Base-by-base conservation (phyloP, 345 rosid genomes). In the Eucalyptus coolabah region DNA sequence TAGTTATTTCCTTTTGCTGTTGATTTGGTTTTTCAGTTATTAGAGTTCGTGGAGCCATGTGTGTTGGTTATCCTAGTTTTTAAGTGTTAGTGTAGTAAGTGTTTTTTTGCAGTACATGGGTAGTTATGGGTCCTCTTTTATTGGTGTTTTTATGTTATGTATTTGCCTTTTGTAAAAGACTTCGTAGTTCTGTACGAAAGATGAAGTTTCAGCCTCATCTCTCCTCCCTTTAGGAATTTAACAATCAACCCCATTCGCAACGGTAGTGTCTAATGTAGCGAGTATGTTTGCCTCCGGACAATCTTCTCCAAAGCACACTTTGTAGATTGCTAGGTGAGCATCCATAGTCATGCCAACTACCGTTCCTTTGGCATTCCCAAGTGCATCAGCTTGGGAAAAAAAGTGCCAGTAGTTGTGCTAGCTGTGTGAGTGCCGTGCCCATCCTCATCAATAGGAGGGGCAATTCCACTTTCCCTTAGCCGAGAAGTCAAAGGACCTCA, bases 391-490 rank as follows among this genome's bases (percentile, higher is more conserved):
- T 23, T 88, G 17, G n/a, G 86, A 51, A 59, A 93, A 42, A 90
- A 90, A 50, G 86, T 30, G 1, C 96, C 96, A 24, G 94, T 92
- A 13, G 96, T 93, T 4, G 96, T 95, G 81, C 96, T 89, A 77
- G 96, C 92, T 9, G 94, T 94, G 89, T 94, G 96, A 8, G 95
- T 95, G 32, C 96, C 94, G 82, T 95, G 97, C 10, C 95, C 95
- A 50, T 94, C 95, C 9, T 93, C 90, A 88, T 95, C 96, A 86
- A 81, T 56, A 13, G 96, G 96, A 40, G 92, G 91, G 44, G 54
- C 86, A 40, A 59, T 69, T 60, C 37, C 77, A 53, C 90, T 53
- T 53, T 87, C 91, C 88, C 28, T 69, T 49, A 34, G 90, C 89
- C 9, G 91, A 94, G 19, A 88, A 50, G 82, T 88, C 63, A 88